These are phyloP conservation scores for Liriodendron chinense DNA, from an alignment of 164 flowering plant species.

Conservation along the genomic window DNA sequence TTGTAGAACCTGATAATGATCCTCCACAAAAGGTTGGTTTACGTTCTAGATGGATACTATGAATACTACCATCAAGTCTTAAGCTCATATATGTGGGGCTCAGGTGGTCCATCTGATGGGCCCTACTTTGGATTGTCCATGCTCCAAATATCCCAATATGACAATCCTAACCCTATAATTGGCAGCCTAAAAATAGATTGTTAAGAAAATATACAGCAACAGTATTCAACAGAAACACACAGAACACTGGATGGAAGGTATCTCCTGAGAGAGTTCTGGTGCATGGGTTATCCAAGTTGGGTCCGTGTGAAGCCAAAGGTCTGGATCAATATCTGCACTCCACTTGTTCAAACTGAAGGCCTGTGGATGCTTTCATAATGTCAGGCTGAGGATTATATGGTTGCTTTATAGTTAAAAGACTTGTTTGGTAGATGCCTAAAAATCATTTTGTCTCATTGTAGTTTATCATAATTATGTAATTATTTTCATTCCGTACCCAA, in stretches of 20 bases:
- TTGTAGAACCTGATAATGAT: constrained; percentile 78
- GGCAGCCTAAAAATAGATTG: background rate
- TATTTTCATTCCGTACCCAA: no score
- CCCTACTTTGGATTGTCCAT: background rate
- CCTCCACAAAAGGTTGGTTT: constrained; percentile 77
- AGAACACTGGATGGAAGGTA: background rate
- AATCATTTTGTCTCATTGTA: background rate
- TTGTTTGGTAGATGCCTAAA: background rate
- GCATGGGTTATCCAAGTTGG: background rate
- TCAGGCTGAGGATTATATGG: background rate
- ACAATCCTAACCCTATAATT: background rate
- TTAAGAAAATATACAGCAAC: background rate
- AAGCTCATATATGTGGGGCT: background rate
- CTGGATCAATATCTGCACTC: background rate
- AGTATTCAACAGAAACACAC: background rate
- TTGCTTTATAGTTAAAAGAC: background rate
- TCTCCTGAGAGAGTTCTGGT: background rate
- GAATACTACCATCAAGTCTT: background rate
- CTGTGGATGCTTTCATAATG: background rate
- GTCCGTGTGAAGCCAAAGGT: background rate
- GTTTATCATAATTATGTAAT: no score
- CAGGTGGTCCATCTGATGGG: background rate
- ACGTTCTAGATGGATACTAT: background rate
- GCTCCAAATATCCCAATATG: background rate
- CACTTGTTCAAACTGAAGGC: background rate